Evolutionary conservation across 163 green algal genomes (phyloP).

Genomic region (Chlamydomonas reinhardtii): DNA sequence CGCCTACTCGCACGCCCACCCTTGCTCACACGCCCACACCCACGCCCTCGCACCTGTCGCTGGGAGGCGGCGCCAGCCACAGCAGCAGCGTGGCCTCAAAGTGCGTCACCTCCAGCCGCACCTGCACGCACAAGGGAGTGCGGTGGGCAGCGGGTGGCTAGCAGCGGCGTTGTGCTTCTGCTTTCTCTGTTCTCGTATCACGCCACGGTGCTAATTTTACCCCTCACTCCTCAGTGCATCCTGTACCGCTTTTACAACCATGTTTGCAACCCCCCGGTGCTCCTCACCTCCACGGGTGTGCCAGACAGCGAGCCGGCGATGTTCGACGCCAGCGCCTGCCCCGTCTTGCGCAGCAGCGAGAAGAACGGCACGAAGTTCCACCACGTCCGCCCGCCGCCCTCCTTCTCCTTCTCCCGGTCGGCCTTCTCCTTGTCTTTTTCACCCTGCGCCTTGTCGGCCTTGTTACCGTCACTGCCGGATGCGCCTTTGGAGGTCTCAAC

Average conservation of each 20-base stretch:
- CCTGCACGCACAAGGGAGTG: too few relatives aligned
- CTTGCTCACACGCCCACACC: too few relatives aligned
- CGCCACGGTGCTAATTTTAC: too few relatives aligned
- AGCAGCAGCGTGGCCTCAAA: slow-evolving; percentile 73
- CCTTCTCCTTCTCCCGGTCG: background rate
- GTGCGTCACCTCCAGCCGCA: slow-evolving; percentile 68
- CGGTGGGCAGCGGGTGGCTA: too few relatives aligned
- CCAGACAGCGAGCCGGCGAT: slow-evolving; percentile 52
- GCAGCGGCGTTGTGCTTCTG: too few relatives aligned
- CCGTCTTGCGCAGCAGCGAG: slow-evolving; percentile 23
- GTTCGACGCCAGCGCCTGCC: slow-evolving; percentile 33
- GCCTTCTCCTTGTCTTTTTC: background rate
- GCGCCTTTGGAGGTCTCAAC: too few relatives aligned
- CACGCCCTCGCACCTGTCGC: slow-evolving; percentile 59
- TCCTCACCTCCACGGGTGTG: slow-evolving; percentile 66
- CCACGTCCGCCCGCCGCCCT: background rate
- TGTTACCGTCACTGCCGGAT: too few relatives aligned
- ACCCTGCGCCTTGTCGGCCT: background rate
- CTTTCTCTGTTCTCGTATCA: too few relatives aligned
- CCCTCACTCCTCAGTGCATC: too few relatives aligned
- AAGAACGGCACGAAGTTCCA: slow-evolving; percentile 32
- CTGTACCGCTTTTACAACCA: too few relatives aligned
- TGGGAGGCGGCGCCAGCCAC: slow-evolving; percentile 80
- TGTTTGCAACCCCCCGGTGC: too few relatives aligned
- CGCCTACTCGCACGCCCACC: too few relatives aligned